These are phyloP conservation scores for Pythium myriotylum DNA, from an alignment of 352 stramenopile genomes.

Conservation along the genomic window DNA sequence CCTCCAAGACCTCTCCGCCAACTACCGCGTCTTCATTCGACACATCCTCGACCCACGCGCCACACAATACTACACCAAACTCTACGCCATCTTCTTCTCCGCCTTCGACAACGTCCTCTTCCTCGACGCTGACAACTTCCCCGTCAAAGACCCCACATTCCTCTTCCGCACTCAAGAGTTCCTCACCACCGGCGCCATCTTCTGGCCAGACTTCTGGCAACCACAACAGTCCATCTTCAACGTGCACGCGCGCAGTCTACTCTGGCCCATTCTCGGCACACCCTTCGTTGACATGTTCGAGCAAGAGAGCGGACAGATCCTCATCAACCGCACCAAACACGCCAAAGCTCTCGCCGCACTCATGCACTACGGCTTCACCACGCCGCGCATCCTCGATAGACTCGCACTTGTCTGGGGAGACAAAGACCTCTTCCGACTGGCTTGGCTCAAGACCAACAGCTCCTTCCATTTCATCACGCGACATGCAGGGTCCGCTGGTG, in stretches of 20 bases:
- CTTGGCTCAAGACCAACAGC: conserved; percentile 36
- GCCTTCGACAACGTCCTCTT: conserved; percentile 75
- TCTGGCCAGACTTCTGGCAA: conserved; percentile 84
- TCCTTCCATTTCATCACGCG: conserved; percentile 33
- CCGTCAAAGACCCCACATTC: conserved; percentile 60
- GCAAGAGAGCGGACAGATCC: conserved; percentile 77
- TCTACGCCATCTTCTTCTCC: conserved; percentile 72
- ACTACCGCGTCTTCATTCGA: conserved; percentile 60
- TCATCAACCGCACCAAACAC: conserved; percentile 58
- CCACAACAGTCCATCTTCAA: conserved; percentile 79
- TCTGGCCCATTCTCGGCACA: conserved; percentile 75
- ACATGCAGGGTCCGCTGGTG: conserved; percentile 20
- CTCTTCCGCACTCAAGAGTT: conserved; percentile 63
- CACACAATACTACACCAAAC: conserved; percentile 71
- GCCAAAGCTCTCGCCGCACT: conserved; percentile 54
- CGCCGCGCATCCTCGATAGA: conserved; percentile 42
- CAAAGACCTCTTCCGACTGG: conserved; percentile 72
- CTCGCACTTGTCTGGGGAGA: conserved; percentile 73
- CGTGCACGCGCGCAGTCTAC: conserved; percentile 63
- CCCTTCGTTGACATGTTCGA: conserved; percentile 69
- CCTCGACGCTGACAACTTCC: conserved; percentile 81
- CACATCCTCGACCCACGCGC: conserved; percentile 62
- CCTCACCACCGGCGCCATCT: conserved; percentile 49
- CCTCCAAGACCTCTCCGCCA: conserved; percentile 38
- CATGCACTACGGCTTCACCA: conserved; percentile 63